Percentiles rank a stretch among this genome's conserved stretches.
Evolutionary conservation across 2,329 filamentous ascomycete species (phyloP).

Genomic region (Botrytis hyacinthi): DNA sequence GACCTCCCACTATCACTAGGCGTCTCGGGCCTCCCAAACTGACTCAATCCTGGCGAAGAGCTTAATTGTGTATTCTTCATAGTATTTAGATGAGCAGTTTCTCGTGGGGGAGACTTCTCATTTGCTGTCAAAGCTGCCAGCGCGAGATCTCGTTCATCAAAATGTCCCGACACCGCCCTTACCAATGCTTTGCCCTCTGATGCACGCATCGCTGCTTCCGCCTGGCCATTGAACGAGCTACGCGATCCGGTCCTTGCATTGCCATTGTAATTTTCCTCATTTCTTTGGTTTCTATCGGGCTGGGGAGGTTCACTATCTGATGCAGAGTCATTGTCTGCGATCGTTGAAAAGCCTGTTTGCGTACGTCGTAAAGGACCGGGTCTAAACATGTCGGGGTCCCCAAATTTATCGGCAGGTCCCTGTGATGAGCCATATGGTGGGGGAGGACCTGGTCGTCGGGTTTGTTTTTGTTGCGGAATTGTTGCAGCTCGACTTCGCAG

Average conservation of each 20-base stretch:
- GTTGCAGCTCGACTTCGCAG: constrained; percentile 43
- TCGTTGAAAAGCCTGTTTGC: constrained; percentile 45
- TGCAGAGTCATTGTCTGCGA: constrained; percentile 15
- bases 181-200: constrained; percentile 60
- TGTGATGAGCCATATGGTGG: constrained; percentile 16
- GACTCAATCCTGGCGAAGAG: constrained; percentile 17
- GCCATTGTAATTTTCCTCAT: background rate
- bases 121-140: constrained; percentile 18
- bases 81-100: constrained; percentile 33
- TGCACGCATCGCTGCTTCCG: constrained; percentile 58
- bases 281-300: background rate
- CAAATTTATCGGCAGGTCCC: constrained; percentile 12
- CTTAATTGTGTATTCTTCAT: constrained; percentile 30
- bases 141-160: background rate
- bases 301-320: constrained; percentile 7
- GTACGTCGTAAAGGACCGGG: constrained; percentile 55
- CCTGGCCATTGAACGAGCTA: constrained; percentile 40
- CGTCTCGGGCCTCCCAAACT: constrained; percentile 23
- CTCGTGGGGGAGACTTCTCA: constrained; percentile 25
- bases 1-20: constrained; percentile 17
- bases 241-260: constrained; percentile 15
- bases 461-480: constrained; percentile 22
- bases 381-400: constrained; percentile 42
- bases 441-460: constrained; percentile 16
- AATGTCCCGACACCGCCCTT: constrained; percentile 31